A percentile compares a stretch with the other conserved stretches of the same genome.
phyloP scores from a whole-genome alignment of 192 early-diverging fungal genomes.

The Helicostylum pulchrum region DNA sequence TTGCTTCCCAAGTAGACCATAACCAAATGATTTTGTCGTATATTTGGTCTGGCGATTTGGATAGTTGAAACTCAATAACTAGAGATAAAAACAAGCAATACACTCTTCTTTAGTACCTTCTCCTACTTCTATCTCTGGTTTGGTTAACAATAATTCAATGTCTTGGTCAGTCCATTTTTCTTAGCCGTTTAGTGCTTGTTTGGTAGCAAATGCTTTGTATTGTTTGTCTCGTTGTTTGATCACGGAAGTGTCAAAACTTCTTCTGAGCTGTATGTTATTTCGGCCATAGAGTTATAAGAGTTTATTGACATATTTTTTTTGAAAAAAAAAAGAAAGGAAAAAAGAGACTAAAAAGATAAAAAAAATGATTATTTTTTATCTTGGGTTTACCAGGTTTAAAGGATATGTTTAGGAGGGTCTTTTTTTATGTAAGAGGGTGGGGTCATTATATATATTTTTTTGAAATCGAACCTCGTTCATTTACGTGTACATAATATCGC shows the following conservation, averaged over 20 bases:
- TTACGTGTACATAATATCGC: no score
- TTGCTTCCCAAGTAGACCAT: slow-evolving; percentile 11
- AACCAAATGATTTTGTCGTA: slow-evolving; percentile 7
- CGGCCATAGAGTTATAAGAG: no score
- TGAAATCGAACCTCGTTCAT: no score
- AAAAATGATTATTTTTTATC: no score
- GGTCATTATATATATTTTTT: no score
- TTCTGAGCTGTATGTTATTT: neutral
- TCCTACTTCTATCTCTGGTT: slow-evolving; percentile 6
- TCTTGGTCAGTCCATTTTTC: slow-evolving; percentile 3
- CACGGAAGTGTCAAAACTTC: neutral
- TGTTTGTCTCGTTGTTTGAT: neutral
- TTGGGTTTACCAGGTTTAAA: no score
- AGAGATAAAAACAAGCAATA: neutral
- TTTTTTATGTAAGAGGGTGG: no score
- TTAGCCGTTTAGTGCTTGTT: neutral
- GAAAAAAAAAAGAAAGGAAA: no score
- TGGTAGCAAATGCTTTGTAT: neutral
- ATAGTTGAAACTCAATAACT: neutral
- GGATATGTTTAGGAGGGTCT: no score
- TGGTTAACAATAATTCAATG: neutral
- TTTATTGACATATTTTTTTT: no score
- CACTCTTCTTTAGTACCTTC: neutral
- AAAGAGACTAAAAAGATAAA: no score
- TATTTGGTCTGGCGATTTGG: slow-evolving; percentile 1